Evolutionary conservation across 306 rosid genomes (phyloP), one percentile per base, ranked within the genome.

Genomic region (Bauhinia variegata): DNA sequence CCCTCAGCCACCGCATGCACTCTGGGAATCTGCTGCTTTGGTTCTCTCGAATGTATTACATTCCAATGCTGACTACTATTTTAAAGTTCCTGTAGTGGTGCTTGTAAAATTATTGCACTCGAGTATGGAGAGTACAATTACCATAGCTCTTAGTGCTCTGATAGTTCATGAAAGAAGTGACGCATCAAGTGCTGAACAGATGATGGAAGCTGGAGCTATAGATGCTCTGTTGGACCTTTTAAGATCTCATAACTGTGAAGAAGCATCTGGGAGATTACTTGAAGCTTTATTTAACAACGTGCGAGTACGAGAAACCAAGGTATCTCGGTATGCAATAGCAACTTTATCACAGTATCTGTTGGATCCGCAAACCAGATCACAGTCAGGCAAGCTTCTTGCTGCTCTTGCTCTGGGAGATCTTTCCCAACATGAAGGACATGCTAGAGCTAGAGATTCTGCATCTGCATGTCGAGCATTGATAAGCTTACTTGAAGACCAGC

Each of bases 211-310:
- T 75, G 96, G 93, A 64, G 96, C 85, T 16, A 68, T 93, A 75
- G 96, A 93, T 78, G 88, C 86, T 37, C 79, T 93, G 63, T 62
- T 88, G 81, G 88, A 84, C 79, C 96, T 93, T 68, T 71, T 93
- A 83, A 86, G 95, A 83, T 93, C 97, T 72, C 98, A 93, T 80
- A 91, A 80, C 42, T 93, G 97, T 76, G 97, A 93, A 82, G 97
- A 89, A 86, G 86, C 85, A 59, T 82, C 95, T 66, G 98, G 87
- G 68, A 78, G 86, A 28, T 88, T 93, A 75, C 95, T 93, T 14
- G 98, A 93, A 85, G 84, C 88, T 55, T 78, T 93, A 73, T 89
- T 89, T 70, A 93, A 93, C 82, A 88, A 93, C 80, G 93, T 75
- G 67, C 83, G 85, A 78, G 79, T 93, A 53, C 96, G 97, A 64